These are phyloP conservation scores for Fusarium anthophilum DNA, from an alignment of 2,329 filamentous ascomycete species.

Conservation along the genomic window DNA sequence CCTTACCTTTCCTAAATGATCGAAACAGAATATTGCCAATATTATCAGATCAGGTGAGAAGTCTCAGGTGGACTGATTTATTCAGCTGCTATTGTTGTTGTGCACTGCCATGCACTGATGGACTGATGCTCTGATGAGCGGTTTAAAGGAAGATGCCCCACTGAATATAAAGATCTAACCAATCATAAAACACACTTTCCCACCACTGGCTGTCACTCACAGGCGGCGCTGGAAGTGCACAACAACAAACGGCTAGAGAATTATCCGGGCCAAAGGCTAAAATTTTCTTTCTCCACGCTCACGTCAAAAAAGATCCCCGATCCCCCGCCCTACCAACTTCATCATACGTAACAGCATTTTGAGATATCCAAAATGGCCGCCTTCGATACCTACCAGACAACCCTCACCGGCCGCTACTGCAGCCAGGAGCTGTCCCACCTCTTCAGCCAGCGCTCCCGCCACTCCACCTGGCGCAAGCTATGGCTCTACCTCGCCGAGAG, in stretches of 20 bases:
- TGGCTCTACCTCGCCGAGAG: slow-evolving; percentile 28
- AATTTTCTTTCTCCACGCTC: neutral
- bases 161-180: accelerated
- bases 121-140: neutral
- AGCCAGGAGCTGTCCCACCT: slow-evolving; percentile 20
- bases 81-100: neutral
- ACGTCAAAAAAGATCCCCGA: neutral
- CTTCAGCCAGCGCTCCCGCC: slow-evolving; percentile 19
- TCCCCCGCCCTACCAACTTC: neutral
- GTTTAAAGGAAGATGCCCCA: neutral
- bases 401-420: slow-evolving; percentile 15
- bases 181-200: neutral
- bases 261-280: neutral
- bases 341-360: no score
- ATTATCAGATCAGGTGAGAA: neutral
- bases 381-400: slow-evolving; percentile 17
- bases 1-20: accelerated
- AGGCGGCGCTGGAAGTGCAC: neutral
- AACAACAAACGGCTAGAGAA: neutral
- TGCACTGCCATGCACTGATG: neutral
- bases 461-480: slow-evolving; percentile 32
- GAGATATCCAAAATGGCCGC: neutral
- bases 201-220: neutral
- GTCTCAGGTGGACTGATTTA: neutral
- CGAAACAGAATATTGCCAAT: accelerated